Conservation (phyloP, 345 rosid species). For the Anacardium occidentale region DNA sequence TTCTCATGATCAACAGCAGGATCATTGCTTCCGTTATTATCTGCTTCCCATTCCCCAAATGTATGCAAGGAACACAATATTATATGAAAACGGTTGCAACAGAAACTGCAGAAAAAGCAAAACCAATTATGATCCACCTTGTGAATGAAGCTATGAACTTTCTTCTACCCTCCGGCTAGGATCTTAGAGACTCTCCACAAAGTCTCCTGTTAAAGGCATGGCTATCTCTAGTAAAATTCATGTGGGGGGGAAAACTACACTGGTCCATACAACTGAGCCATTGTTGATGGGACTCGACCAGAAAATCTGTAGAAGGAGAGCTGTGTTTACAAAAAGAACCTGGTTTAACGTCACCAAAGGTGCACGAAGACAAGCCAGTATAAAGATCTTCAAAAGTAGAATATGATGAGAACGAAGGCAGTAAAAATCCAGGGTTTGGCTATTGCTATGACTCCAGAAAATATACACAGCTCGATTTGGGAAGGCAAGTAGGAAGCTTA, state of each 20-base stretch:
- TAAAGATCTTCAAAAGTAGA: background rate
- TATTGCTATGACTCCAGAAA: too few relatives aligned
- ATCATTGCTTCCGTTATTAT: background rate
- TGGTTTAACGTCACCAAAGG: background rate
- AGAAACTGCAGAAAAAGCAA: background rate
- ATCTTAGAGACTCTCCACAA: slow-evolving; percentile 12
- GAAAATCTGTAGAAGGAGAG: too few relatives aligned
- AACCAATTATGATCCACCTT: slow-evolving; percentile 19
- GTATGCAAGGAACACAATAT: slow-evolving; percentile 2
- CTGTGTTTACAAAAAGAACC: background rate
- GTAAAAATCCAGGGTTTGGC: too few relatives aligned
- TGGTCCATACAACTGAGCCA: background rate
- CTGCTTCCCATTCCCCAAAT: background rate
- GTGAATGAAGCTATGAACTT: background rate
- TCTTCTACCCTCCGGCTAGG: background rate
- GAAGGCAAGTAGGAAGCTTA: too few relatives aligned
- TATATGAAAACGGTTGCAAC: background rate
- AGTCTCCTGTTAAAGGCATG: slow-evolving; percentile 10
- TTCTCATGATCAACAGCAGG: background rate
- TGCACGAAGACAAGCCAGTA: background rate
- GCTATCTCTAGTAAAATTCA: background rate
- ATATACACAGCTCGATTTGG: too few relatives aligned
- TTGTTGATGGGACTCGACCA: too few relatives aligned
- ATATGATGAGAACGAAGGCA: background rate
- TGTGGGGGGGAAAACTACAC: background rate